phyloP scores from a whole-genome alignment of 257 asterid species.

The Fraxinus anomala region DNA sequence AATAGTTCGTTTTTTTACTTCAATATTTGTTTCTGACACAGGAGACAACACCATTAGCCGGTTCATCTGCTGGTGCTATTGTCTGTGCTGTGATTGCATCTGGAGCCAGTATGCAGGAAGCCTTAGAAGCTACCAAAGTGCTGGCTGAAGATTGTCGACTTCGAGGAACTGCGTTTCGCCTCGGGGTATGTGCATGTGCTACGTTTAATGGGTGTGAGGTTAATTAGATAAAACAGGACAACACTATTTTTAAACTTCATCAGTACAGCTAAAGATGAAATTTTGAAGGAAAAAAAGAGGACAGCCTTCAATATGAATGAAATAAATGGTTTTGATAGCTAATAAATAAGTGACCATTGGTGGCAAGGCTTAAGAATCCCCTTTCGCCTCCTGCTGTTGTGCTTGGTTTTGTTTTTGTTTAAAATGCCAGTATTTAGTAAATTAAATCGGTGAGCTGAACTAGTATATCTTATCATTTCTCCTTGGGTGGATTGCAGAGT shows the following conservation, averaged over 20 bases:
- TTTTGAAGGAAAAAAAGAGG: not conserved
- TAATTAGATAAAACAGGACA: not conserved
- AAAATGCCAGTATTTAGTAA: not conserved
- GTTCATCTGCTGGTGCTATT: constrained; percentile 99
- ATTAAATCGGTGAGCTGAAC: not conserved
- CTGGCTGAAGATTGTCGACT: constrained; percentile 90
- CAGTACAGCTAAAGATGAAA: not conserved
- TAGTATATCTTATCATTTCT: not conserved
- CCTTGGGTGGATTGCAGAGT: not conserved
- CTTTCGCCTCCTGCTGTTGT: not conserved
- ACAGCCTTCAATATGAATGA: not conserved
- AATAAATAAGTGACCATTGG: not conserved
- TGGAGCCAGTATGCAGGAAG: constrained; percentile 87
- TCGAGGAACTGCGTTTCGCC: constrained; percentile 95
- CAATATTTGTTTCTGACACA: constrained; percentile 27
- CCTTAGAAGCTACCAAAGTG: constrained; percentile 74
- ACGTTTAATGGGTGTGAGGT: constrained; percentile 11
- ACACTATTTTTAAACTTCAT: not conserved
- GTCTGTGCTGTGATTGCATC: constrained; percentile 94
- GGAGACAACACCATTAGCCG: constrained; percentile 96
- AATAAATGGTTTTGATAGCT: not conserved
- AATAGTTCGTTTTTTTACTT: not conserved
- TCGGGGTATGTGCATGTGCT: constrained; percentile 61
- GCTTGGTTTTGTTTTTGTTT: not conserved
- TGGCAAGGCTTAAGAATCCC: not conserved